Conservation (phyloP, 768 basidiomycete genomes). For the Russula lepida region DNA sequence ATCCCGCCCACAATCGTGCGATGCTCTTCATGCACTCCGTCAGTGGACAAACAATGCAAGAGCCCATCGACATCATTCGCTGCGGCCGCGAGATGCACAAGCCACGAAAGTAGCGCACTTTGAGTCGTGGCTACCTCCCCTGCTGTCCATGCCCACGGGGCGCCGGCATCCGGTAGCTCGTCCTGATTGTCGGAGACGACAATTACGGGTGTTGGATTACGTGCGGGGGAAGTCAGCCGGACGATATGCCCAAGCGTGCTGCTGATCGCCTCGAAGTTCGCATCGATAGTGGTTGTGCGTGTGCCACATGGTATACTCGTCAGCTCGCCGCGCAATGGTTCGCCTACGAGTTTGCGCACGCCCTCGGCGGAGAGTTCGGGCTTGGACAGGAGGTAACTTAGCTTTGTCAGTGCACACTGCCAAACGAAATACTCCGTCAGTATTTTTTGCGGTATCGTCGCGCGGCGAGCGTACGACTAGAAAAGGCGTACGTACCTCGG, state of each 20-base stretch:
- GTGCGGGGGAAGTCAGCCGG: constrained; percentile 43
- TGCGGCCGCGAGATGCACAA: constrained; percentile 73
- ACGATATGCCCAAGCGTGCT: constrained; percentile 60
- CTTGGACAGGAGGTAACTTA: constrained; percentile 85
- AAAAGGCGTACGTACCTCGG: constrained; percentile 58
- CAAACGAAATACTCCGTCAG: background rate
- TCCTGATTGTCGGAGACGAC: constrained; percentile 31
- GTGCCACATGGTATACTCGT: constrained; percentile 40
- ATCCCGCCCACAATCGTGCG: constrained; percentile 53
- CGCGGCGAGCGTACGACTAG: background rate
- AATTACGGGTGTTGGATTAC: constrained; percentile 32
- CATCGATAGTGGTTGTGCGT: constrained; percentile 35
- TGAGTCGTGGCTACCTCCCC: constrained; percentile 66
- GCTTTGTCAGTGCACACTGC: constrained; percentile 84
- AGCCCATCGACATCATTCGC: constrained; percentile 58
- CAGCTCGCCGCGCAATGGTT: constrained; percentile 83
- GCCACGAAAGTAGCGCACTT: constrained; percentile 61
- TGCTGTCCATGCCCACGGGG: constrained; percentile 73
- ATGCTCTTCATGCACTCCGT: constrained; percentile 20
- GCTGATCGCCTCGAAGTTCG: constrained; percentile 53
- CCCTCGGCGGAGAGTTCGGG: constrained; percentile 58
- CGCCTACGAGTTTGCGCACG: constrained; percentile 66
- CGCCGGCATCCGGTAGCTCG: constrained; percentile 36
- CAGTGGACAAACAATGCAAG: constrained; percentile 43
- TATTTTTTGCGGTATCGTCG: background rate